phyloP scores from a whole-genome alignment of 2,329 filamentous ascomycete species.

The Stagonosporopsis rhizophila region DNA sequence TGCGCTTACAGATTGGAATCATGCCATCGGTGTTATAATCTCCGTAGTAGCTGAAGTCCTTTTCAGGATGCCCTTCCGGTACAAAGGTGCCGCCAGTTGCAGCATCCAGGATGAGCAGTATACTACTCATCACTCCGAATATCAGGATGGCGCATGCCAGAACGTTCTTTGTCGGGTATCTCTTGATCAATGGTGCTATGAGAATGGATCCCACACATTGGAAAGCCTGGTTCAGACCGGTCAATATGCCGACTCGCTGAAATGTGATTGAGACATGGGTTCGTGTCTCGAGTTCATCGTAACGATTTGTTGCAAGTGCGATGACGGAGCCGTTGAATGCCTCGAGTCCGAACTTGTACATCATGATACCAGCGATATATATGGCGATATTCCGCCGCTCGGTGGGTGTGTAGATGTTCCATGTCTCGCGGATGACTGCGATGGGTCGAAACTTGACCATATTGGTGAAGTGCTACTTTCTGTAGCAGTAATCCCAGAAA shows the following conservation, averaged over 20 bases:
- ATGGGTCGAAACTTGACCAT: conserved; percentile 30
- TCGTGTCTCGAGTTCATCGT: conserved; percentile 54
- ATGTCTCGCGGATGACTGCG: conserved; percentile 38
- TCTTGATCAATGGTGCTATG: conserved; percentile 59
- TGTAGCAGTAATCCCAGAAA: conserved; percentile 24
- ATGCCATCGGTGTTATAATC: conserved; percentile 59
- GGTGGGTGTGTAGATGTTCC: conserved; percentile 44
- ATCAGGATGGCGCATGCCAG: conserved; percentile 54
- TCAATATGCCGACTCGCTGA: conserved; percentile 56
- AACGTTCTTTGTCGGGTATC: conserved; percentile 57
- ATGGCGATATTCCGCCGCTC: conserved; percentile 51
- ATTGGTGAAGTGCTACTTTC: conserved; percentile 26
- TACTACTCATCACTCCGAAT: conserved; percentile 57
- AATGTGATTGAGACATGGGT: conserved; percentile 52
- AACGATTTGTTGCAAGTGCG: conserved; percentile 58
- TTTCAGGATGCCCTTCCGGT: conserved; percentile 44
- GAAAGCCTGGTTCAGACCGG: conserved; percentile 59
- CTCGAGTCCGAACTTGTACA: conserved; percentile 61
- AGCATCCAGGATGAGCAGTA: conserved; percentile 58
- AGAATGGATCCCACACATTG: conserved; percentile 60
- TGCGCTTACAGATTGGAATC: conserved; percentile 55
- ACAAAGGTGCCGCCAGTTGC: conserved; percentile 56
- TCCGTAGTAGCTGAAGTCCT: conserved; percentile 57
- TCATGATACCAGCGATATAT: conserved; percentile 60
- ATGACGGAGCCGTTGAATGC: conserved; percentile 61